Percentiles rank a stretch among this genome's conserved stretches.
Conservation (phyloP, 176 grass and related monocot genomes). For the Oryza officinalis region DNA sequence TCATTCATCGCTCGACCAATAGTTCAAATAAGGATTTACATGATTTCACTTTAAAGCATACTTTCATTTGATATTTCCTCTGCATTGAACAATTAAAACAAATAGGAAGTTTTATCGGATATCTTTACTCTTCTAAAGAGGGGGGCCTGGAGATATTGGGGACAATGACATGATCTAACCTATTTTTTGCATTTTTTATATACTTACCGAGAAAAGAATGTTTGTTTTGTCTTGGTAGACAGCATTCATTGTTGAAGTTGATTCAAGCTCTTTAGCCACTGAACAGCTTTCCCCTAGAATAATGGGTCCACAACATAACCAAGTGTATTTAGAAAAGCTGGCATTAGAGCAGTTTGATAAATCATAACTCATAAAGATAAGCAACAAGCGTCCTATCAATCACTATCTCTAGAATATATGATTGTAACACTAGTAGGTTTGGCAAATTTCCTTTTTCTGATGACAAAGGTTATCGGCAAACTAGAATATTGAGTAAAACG, state of each 20-base stretch:
- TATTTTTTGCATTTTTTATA: background rate
- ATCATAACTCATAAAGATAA: background rate
- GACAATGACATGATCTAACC: background rate
- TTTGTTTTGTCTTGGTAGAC: slow-evolving; percentile 99
- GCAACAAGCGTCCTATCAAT: background rate
- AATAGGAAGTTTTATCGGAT: background rate
- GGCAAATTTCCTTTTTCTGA: background rate
- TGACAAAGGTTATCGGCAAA: background rate
- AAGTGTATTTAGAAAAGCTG: slow-evolving; percentile 12
- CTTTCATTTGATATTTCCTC: background rate
- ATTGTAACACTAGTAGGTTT: background rate
- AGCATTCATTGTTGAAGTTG: slow-evolving; percentile 75
- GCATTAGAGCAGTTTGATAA: slow-evolving; percentile 15
- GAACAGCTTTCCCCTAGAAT: slow-evolving; percentile 97
- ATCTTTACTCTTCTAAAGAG: background rate
- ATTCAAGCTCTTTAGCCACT: slow-evolving; percentile 89
- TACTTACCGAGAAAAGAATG: slow-evolving; percentile 92
- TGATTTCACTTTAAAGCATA: background rate
- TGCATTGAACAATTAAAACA: background rate
- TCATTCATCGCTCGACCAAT: background rate
- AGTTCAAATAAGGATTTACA: background rate
- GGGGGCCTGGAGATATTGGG: background rate
- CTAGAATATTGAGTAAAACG: background rate
- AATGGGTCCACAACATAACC: slow-evolving; percentile 30
- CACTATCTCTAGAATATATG: background rate